phyloP scores from a whole-genome alignment of 352 stramenopile species.

The Phytopythium aichiense region DNA sequence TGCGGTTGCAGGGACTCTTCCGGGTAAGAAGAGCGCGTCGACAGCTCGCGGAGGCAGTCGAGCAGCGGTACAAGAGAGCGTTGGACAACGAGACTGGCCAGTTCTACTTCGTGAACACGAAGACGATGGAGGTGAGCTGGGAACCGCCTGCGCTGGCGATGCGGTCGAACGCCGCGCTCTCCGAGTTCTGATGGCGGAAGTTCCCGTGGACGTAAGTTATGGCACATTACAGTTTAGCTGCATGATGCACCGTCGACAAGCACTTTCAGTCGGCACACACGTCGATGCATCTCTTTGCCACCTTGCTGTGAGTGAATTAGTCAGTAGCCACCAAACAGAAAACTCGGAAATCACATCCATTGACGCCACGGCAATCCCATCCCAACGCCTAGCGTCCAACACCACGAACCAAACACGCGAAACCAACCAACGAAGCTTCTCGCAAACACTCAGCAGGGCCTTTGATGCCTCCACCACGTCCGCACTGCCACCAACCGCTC shows the following conservation, averaged over 20 bases:
- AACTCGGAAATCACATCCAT: background rate
- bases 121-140: conserved; percentile 63
- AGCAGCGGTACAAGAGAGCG: conserved; percentile 52
- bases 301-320: no score
- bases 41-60: conserved; percentile 30
- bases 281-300: no score
- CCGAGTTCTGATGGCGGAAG: conserved; percentile 8
- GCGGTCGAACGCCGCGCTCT: conserved; percentile 22
- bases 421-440: background rate
- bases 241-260: no score
- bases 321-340: no score
- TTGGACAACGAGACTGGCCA: conserved; percentile 35
- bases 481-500: background rate
- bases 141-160: conserved; percentile 34
- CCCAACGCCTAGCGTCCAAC: background rate
- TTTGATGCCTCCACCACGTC: no score
- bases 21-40: conserved; percentile 41
- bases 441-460: no score
- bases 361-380: background rate
- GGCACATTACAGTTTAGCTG: no score
- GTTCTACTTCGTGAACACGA: conserved; percentile 78
- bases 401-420: background rate
- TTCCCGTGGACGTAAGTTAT: no score
- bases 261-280: no score
- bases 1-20: conserved; percentile 54